Evolutionary conservation across 202 grass and related monocot species (phyloP).

Genomic region (Carex arenaria): DNA sequence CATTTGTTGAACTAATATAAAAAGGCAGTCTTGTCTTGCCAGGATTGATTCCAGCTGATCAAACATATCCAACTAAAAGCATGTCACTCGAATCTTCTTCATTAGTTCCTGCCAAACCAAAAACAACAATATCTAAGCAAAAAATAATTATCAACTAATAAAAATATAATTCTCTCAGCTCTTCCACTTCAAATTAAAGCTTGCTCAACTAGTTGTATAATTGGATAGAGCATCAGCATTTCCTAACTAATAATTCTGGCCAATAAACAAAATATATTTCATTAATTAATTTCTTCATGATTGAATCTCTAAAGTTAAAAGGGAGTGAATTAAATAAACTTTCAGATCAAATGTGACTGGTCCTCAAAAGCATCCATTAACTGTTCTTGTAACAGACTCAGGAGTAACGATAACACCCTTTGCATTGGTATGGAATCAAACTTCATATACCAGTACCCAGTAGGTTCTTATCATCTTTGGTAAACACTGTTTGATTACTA

Average conservation of each 20-base stretch:
- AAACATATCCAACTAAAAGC: slow-evolving; percentile 37
- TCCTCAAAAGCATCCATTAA: no score
- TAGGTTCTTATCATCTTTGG: slow-evolving; percentile 2
- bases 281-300: no score
- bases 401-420: background rate
- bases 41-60: background rate
- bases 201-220: background rate
- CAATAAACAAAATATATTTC: no score
- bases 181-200: background rate
- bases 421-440: background rate
- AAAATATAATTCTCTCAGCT: background rate
- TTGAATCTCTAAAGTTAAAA: no score
- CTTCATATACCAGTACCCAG: no score
- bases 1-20: background rate
- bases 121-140: slow-evolving; percentile 23
- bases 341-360: no score
- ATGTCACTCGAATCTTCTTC: slow-evolving; percentile 56
- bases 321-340: no score
- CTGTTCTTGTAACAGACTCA: no score
- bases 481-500: background rate
- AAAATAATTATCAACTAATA: slow-evolving; percentile 1
- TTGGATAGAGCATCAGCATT: background rate
- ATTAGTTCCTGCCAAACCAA: slow-evolving; percentile 58
- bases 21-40: background rate
- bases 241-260: background rate